Percentiles rank a stretch among this genome's conserved stretches.
These are phyloP conservation scores for Candida oleophila DNA, from an alignment of 805 yeast genomes.

Conservation along the genomic window DNA sequence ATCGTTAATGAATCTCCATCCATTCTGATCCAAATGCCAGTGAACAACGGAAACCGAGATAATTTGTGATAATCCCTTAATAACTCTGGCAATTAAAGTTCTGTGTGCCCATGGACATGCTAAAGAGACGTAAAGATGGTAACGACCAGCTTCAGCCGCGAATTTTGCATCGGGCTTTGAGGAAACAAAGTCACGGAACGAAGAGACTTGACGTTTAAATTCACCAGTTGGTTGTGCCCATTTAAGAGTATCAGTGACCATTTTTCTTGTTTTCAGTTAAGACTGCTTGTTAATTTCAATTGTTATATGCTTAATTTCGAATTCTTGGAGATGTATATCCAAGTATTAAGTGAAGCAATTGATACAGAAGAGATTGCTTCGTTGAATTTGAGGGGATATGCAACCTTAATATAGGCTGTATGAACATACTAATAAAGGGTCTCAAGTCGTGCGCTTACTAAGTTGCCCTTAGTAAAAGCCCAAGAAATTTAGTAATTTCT, in stretches of 20 bases:
- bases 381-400: too few species aligned
- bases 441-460: too few species aligned
- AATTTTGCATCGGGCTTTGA: slow-evolving; percentile 57
- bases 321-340: too few species aligned
- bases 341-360: neutral
- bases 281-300: too few species aligned
- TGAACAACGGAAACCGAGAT: slow-evolving; percentile 79
- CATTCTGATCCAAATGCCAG: slow-evolving; percentile 83
- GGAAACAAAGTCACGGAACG: slow-evolving; percentile 67
- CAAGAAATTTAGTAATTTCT: too few species aligned
- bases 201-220: slow-evolving; percentile 24
- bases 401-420: too few species aligned
- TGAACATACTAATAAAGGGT: too few species aligned
- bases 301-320: too few species aligned
- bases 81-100: slow-evolving; percentile 64
- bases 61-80: slow-evolving; percentile 65
- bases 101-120: slow-evolving; percentile 99
- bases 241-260: neutral
- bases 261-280: too few species aligned
- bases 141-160: slow-evolving; percentile 75
- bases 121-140: slow-evolving; percentile 80
- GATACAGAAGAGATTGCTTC: too few species aligned
- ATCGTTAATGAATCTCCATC: slow-evolving; percentile 77
- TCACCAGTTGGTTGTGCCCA: slow-evolving; percentile 18
- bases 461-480: too few species aligned